phyloP scores from a whole-genome alignment of 768 basidiomycete genomes.

The Mycena capillaripes region DNA sequence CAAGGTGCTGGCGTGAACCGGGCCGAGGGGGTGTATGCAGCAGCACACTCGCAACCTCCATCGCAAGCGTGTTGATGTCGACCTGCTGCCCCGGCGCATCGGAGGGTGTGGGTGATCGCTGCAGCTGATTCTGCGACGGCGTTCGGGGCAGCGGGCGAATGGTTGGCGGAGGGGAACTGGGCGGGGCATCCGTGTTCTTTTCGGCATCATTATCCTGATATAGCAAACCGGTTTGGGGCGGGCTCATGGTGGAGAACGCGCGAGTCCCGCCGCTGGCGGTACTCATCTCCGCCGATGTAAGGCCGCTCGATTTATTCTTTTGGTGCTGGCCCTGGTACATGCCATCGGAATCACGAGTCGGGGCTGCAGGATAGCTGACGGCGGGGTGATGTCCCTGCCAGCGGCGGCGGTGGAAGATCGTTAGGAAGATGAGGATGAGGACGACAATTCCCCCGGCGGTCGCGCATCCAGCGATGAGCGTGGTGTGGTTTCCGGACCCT shows the following conservation, averaged over 20 bases:
- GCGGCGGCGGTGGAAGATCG: slow-evolving; percentile 28
- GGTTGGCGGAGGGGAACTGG: not conserved
- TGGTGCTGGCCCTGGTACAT: too few relatives aligned
- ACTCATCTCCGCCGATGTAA: not conserved
- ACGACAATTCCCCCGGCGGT: slow-evolving; percentile 37
- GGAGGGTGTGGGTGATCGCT: not conserved
- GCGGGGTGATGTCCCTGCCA: not conserved
- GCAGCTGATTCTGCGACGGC: slow-evolving; percentile 21
- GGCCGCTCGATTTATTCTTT: not conserved
- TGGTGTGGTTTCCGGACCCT: slow-evolving; percentile 16
- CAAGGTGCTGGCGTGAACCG: slow-evolving; percentile 19
- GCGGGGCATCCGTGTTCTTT: not conserved
- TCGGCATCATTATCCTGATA: not conserved
- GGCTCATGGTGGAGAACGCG: slow-evolving; percentile 4
- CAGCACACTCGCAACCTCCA: slow-evolving; percentile 46
- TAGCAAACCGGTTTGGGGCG: not conserved
- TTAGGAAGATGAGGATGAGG: slow-evolving; percentile 22
- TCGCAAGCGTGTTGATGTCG: slow-evolving; percentile 46
- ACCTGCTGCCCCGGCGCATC: not conserved
- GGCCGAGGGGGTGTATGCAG: slow-evolving; percentile 38
- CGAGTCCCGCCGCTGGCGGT: too few relatives aligned
- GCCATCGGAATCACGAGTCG: slow-evolving; percentile 7
- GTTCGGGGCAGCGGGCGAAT: slow-evolving; percentile 24
- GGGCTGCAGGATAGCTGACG: slow-evolving; percentile 32
- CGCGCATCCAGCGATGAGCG: slow-evolving; percentile 41